Percentiles rank a stretch among this genome's conserved stretches.
Evolutionary conservation across 2,329 filamentous ascomycete species (phyloP).

Genomic region (Cladobotryum mycophilum): DNA sequence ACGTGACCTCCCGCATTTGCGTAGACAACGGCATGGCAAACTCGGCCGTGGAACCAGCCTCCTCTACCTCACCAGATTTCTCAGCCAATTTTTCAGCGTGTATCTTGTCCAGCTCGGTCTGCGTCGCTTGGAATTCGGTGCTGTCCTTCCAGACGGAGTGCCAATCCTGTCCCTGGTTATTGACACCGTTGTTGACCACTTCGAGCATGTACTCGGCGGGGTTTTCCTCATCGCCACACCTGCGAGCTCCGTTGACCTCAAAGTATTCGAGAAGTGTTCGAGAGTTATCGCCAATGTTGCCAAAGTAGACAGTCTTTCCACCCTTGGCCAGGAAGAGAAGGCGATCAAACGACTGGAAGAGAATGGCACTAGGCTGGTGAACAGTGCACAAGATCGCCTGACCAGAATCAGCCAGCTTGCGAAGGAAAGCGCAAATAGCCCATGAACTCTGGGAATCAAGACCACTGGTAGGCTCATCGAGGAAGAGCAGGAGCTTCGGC

Average conservation of each 20-base stretch:
- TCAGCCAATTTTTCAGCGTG: conserved; percentile 40
- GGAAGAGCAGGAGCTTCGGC: conserved; percentile 53
- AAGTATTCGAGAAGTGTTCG: conserved; percentile 57
- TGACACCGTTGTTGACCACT: conserved; percentile 37
- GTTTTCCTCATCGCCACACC: conserved; percentile 57
- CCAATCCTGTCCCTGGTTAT: conserved; percentile 51
- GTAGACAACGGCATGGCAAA: conserved; percentile 68
- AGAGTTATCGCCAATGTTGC: conserved; percentile 56
- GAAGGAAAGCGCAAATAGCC: conserved; percentile 56
- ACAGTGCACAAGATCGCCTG: conserved; percentile 51
- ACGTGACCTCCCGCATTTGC: conserved; percentile 60
- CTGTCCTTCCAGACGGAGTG: conserved; percentile 57
- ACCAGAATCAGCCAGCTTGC: conserved; percentile 51
- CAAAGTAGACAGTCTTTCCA: conserved; percentile 64
- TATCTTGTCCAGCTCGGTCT: conserved; percentile 58
- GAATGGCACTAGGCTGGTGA: conserved; percentile 47
- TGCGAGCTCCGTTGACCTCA: conserved; percentile 54
- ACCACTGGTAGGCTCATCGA: conserved; percentile 56
- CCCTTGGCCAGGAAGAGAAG: conserved; percentile 59
- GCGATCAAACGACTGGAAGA: conserved; percentile 53
- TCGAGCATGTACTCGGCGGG: conserved; percentile 72
- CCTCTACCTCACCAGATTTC: conserved; percentile 13
- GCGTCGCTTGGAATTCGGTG: conserved; percentile 43
- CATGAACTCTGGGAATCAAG: conserved; percentile 59
- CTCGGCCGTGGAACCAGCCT: conserved; percentile 43